These are phyloP conservation scores for Phytophthora sp. DNA, from an alignment of 352 stramenopile genomes.

Conservation along the genomic window DNA sequence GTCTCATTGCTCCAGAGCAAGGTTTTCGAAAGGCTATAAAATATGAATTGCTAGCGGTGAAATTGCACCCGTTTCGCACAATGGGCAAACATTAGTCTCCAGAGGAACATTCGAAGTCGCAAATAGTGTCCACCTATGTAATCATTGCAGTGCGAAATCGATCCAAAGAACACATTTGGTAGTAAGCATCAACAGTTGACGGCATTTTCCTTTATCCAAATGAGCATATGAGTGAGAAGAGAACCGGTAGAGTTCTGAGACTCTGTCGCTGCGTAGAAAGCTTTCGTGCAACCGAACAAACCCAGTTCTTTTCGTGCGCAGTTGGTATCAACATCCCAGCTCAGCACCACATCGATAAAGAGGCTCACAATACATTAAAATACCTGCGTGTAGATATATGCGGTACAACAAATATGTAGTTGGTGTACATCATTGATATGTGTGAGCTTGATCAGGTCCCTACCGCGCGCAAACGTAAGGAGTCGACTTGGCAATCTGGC, in stretches of 20 bases:
- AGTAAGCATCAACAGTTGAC: not conserved
- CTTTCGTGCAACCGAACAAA: not conserved
- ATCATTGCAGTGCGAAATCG: not conserved
- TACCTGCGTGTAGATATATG: not conserved
- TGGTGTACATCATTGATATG: too few relatives aligned
- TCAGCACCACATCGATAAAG: not conserved
- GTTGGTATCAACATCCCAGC: not conserved
- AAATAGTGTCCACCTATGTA: not conserved
- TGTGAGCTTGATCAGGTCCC: not conserved
- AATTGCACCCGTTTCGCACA: not conserved
- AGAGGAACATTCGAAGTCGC: not conserved
- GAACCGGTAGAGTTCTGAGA: not conserved
- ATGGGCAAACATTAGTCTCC: not conserved
- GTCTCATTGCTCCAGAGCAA: not conserved
- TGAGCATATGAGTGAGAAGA: not conserved
- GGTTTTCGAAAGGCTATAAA: not conserved
- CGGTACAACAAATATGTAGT: too few relatives aligned
- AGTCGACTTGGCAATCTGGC: not conserved
- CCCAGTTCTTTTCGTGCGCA: not conserved
- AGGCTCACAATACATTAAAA: not conserved
- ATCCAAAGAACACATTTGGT: not conserved
- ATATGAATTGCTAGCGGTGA: not conserved
- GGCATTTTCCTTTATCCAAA: not conserved
- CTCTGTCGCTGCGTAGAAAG: not conserved
- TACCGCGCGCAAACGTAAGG: constrained; percentile 1